Conservation (phyloP, 768 basidiomycete genomes). For the Coprinopsis marcescibilis region DNA sequence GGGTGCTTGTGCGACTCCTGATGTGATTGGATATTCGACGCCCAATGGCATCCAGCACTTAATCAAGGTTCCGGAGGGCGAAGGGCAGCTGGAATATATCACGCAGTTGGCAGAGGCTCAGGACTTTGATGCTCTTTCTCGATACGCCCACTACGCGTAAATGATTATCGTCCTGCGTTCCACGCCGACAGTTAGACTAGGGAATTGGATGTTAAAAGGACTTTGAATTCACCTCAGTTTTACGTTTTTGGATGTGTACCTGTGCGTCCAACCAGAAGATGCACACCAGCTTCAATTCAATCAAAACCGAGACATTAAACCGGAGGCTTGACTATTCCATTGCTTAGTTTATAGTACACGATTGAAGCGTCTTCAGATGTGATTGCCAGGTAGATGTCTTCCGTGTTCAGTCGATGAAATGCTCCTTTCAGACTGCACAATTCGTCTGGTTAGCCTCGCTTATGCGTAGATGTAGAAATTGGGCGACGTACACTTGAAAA, state of each 20-base stretch:
- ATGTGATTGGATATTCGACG: slow-evolving; percentile 11
- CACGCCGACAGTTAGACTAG: no score
- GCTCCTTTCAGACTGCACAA: slow-evolving; percentile 49
- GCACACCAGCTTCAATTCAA: no score
- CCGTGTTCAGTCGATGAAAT: slow-evolving; percentile 44
- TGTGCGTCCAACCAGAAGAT: no score
- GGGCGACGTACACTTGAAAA: slow-evolving; percentile 46
- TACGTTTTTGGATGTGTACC: no score
- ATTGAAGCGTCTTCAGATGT: slow-evolving; percentile 75
- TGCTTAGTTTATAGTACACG: slow-evolving; percentile 78
- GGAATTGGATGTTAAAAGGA: no score
- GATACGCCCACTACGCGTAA: not conserved
- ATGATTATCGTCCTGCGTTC: no score
- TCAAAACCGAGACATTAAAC: no score
- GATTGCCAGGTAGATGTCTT: slow-evolving; percentile 62
- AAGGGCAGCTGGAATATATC: slow-evolving; percentile 1
- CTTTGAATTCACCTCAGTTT: no score
- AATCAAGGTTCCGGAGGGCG: slow-evolving; percentile 3
- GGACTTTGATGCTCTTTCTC: not conserved
- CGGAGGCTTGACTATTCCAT: slow-evolving; percentile 70
- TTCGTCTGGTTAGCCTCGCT: not conserved
- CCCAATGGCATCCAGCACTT: slow-evolving; percentile 10
- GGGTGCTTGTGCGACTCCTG: slow-evolving; percentile 7
- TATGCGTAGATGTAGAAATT: not conserved
- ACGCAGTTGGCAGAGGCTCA: not conserved